Evolutionary conservation across 306 rosid species (phyloP).

Genomic region (Neltuma alba): DNA sequence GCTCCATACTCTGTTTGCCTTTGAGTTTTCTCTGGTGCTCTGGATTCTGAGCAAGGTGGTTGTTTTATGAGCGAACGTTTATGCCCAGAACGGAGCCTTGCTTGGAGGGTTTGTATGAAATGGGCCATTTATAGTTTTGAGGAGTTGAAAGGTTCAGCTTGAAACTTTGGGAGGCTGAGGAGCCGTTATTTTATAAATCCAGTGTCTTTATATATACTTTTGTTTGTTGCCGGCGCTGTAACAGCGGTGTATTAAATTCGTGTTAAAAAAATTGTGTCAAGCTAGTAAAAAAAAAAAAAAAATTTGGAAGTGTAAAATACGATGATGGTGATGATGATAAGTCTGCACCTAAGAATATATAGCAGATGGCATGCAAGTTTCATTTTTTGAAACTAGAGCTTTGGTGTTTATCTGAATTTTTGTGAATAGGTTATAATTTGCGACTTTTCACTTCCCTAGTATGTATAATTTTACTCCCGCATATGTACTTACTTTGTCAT

Average conservation of each 20-base stretch:
- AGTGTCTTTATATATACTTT: too few species aligned
- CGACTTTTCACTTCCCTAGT: too few species aligned
- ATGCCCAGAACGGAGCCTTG: not conserved
- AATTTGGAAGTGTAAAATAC: not conserved
- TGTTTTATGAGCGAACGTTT: conserved; percentile 46
- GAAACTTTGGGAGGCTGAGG: not conserved
- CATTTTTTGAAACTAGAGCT: not conserved
- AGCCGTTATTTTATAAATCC: not conserved
- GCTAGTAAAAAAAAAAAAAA: not conserved
- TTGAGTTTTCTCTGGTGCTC: conserved; percentile 82
- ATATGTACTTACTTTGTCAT: not conserved
- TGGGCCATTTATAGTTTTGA: not conserved
- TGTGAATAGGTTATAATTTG: too few species aligned
- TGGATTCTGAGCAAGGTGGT: conserved; percentile 92
- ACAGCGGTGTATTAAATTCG: not conserved
- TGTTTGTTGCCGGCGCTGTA: not conserved
- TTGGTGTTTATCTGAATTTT: too few species aligned
- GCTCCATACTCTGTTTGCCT: conserved; percentile 93
- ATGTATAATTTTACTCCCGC: too few species aligned
- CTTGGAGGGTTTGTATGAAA: not conserved
- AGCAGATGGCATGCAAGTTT: not conserved
- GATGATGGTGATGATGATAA: not conserved
- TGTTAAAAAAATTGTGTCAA: too few species aligned
- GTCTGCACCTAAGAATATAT: not conserved
- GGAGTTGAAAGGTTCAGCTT: not conserved